Conservation (phyloP, 2,329 filamentous ascomycete species). For the Colletotrichum camelliae region DNA sequence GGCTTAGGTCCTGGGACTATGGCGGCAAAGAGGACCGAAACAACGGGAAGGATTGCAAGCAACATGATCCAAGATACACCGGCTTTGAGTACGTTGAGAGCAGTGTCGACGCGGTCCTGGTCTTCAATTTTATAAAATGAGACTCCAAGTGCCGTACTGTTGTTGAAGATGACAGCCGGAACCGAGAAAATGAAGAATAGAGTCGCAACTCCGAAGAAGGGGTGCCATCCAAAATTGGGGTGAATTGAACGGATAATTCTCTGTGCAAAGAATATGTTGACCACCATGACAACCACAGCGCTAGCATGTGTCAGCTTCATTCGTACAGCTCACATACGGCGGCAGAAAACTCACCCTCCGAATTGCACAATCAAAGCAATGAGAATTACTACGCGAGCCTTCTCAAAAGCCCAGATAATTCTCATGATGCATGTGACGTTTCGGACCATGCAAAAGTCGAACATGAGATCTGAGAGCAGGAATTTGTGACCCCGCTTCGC, state of each 20-base stretch:
- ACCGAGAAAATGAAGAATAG: constrained; percentile 31
- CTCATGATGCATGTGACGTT: constrained; percentile 38
- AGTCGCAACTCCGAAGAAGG: constrained; percentile 25
- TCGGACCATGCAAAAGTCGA: constrained; percentile 42
- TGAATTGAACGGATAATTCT: constrained; percentile 43
- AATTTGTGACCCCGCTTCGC: constrained; percentile 41
- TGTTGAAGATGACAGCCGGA: constrained; percentile 32
- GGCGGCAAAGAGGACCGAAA: constrained; percentile 27
- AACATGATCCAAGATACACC: constrained; percentile 28
- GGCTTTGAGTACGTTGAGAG: constrained; percentile 23
- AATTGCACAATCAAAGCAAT: constrained; percentile 40
- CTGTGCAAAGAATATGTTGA: constrained; percentile 44
- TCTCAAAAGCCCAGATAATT: constrained; percentile 37
- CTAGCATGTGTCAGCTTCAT: constrained; percentile 35
- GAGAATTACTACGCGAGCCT: constrained; percentile 33
- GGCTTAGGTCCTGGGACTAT: constrained; percentile 31
- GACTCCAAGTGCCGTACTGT: constrained; percentile 35
- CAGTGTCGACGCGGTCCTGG: constrained; percentile 11
- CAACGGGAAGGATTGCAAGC: constrained; percentile 25
- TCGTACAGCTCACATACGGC: constrained; percentile 21
- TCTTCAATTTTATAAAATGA: constrained; percentile 27
- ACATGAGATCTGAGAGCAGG: constrained; percentile 39
- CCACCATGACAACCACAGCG: constrained; percentile 38
- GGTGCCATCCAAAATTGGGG: constrained; percentile 41
- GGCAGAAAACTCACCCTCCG: constrained; percentile 30